Conservation (phyloP, 371 early-diverging fungal genomes). For the Vairimorpha apis region DNA sequence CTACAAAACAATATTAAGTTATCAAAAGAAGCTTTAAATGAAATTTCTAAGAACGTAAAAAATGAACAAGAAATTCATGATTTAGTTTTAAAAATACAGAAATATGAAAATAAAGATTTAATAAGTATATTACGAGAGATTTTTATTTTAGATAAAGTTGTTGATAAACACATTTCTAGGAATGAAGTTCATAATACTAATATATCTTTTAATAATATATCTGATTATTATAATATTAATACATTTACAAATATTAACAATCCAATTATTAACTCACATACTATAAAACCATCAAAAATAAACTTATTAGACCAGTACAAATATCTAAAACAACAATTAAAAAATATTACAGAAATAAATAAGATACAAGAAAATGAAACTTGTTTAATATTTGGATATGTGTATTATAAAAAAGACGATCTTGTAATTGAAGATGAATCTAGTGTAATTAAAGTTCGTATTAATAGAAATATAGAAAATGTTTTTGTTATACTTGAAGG, state of each 20-base stretch:
- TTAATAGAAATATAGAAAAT: too few relatives aligned
- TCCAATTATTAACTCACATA: too few relatives aligned
- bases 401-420: constrained; percentile 34
- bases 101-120: too few relatives aligned
- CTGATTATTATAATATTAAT: background rate
- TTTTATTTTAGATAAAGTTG: too few relatives aligned
- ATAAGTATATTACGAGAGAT: too few relatives aligned
- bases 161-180: background rate
- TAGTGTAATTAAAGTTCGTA: constrained; percentile 19
- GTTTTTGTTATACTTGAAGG: too few relatives aligned
- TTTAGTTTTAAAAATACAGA: too few relatives aligned
- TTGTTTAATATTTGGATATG: constrained; percentile 45
- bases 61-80: too few relatives aligned
- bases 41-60: too few relatives aligned
- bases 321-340: background rate
- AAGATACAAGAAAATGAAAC: background rate
- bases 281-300: too few relatives aligned
- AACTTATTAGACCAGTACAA: constrained; percentile 3
- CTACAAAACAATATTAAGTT: constrained; percentile 37
- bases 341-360: constrained; percentile 12
- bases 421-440: constrained; percentile 48
- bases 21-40: constrained; percentile 24
- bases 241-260: background rate
- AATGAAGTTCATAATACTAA: background rate
- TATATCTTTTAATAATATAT: background rate